These are phyloP conservation scores for Chytridium lagenaria DNA, from an alignment of 371 early-diverging fungal genomes.

Conservation along the genomic window DNA sequence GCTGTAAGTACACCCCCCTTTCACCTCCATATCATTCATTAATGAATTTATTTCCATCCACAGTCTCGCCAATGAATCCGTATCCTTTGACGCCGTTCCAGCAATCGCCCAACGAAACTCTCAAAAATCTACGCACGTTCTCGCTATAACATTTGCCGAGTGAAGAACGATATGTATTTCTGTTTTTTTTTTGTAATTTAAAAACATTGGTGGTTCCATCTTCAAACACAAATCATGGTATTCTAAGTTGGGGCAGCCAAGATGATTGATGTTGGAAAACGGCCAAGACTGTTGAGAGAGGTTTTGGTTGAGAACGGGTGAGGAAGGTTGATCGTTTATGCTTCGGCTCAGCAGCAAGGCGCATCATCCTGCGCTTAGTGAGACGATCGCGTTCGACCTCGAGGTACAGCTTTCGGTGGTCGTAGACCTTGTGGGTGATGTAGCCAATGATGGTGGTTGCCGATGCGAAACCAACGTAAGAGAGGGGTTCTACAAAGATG, in stretches of 20 bases:
- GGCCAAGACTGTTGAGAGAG: neutral
- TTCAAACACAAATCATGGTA: no score
- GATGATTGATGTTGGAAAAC: no score
- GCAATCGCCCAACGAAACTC: conserved; percentile 45
- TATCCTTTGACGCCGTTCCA: conserved; percentile 44
- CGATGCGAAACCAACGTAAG: conserved; percentile 27
- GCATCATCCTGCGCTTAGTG: conserved; percentile 40
- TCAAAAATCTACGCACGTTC: conserved; percentile 45
- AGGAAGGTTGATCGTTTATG: neutral
- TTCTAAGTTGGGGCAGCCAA: no score
- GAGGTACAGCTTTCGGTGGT: neutral
- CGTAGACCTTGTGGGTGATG: conserved; percentile 29
- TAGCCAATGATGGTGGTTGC: conserved; percentile 33
- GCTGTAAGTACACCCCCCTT: conserved; percentile 37
- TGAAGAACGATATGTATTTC: no score
- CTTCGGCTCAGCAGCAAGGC: conserved; percentile 12
- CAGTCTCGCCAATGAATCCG: conserved; percentile 47
- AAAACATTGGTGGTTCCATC: no score
- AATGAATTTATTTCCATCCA: neutral
- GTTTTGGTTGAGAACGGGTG: neutral
- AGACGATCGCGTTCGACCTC: conserved; percentile 42
- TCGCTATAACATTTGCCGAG: conserved; percentile 2
- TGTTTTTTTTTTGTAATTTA: no score
- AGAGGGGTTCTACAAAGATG: conserved; percentile 32
- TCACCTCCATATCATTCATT: neutral